phyloP scores from a whole-genome alignment of 2,329 filamentous ascomycete genomes.

The Pseudogymnoascus sp. region DNA sequence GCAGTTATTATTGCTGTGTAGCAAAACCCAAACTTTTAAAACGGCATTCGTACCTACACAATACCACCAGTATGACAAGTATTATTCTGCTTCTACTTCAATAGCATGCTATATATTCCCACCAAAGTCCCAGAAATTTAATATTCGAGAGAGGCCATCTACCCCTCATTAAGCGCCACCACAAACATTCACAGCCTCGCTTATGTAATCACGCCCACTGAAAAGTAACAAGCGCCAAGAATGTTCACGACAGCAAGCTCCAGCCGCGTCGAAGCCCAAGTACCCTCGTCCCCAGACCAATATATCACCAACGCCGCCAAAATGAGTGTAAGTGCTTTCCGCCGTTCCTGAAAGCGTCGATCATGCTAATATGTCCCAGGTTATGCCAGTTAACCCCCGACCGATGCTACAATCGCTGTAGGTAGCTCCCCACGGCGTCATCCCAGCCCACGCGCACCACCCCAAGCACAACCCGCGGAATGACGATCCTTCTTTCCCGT shows the following conservation, averaged over 20 bases:
- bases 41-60: not conserved
- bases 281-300: slow-evolving; percentile 11
- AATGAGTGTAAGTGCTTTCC: slow-evolving; percentile 31
- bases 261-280: slow-evolving; percentile 17
- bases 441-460: slow-evolving; percentile 6
- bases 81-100: not conserved
- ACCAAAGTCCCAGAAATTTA: not conserved
- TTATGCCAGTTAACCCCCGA: slow-evolving; percentile 92
- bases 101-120: not conserved
- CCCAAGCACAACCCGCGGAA: not conserved
- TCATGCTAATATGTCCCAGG: slow-evolving; percentile 40
- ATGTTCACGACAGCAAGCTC: slow-evolving; percentile 20
- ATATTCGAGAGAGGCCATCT: not conserved
- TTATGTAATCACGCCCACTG: not conserved
- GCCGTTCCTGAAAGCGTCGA: not conserved
- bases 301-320: slow-evolving; percentile 17
- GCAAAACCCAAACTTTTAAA: not conserved
- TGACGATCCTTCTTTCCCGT: not conserved
- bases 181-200: slow-evolving; percentile 7
- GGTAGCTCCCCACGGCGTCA: slow-evolving; percentile 30
- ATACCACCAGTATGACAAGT: not conserved
- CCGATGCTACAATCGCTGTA: slow-evolving; percentile 91
- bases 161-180: slow-evolving; percentile 8
- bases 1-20: not conserved
- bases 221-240: slow-evolving; percentile 17